Evolutionary conservation across 1,139 yeast species (phyloP), one percentile per base, ranked within the genome.

Genomic region (Suhomyces guaymorum): DNA sequence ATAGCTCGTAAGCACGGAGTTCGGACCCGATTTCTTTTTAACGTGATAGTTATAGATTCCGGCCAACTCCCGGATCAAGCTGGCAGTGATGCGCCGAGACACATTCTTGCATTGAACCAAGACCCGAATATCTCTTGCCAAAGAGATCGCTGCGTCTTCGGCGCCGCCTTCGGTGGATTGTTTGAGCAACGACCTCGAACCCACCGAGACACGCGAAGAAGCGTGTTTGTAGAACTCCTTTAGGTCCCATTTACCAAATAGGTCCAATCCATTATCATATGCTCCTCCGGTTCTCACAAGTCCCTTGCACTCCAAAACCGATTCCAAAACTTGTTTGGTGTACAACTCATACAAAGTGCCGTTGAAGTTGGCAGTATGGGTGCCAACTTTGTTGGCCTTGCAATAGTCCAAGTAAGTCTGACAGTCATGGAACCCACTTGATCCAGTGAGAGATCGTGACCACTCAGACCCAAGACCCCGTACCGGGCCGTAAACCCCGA

Each of bases 321-420:
- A 38, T 35, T 64, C 57, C 2, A 82, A 58, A 44, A 73, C 68
- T 31, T 73, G 62, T 51, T 74, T 69, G 21, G 78, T 67, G 2
- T 75, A 63, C 26, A 79, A 62, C 49, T 86, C 95, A 50, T 84
- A 86, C 6, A 84, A 52, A 1, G 86, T 81, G 1, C 95, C 95
- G 44, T 70, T 65, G 51, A 82, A 82, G 1, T 75, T 78, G 0
- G 81, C 66, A 1, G 85, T 42, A 5, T 41, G 43, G 2, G 57
- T 33, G 35, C 54, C 52, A 4, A 57, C 35, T 7, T 49, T 41
- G 28, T 53, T 57, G 3, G 18, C 17, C 26, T 45, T 43, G 43
- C 73, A 67, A 35, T 61, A 54, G 9, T 49, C 38, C 20, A 69
- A 52, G 35, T 66, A 69, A 15, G 51, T 49, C 35, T 51, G 57